Evolutionary conservation across 2,329 filamentous ascomycete species (phyloP).

Genomic region (Pyricularia sp.): DNA sequence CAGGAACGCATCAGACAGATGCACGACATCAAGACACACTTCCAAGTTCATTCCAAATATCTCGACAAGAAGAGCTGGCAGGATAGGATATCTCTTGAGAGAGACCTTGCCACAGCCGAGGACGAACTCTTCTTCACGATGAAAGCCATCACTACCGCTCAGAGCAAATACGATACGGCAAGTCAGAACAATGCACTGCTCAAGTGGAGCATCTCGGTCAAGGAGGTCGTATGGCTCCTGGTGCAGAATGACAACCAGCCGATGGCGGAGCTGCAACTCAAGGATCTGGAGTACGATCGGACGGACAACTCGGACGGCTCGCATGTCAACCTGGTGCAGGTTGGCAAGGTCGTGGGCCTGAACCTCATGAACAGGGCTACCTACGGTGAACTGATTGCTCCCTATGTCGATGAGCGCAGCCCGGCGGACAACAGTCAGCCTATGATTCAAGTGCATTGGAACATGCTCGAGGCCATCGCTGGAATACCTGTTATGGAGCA

Average conservation of each 20-base stretch:
- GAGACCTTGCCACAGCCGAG: constrained; percentile 80
- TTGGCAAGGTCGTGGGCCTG: constrained; percentile 78
- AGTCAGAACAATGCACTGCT: constrained; percentile 70
- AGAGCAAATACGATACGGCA: constrained; percentile 61
- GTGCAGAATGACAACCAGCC: constrained; percentile 81
- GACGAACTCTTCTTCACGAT: constrained; percentile 99
- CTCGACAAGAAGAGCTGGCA: constrained; percentile 88
- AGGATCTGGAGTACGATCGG: constrained; percentile 84
- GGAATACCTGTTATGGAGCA: constrained; percentile 96
- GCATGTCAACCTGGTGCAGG: constrained; percentile 84
- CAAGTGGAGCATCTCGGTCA: constrained; percentile 87
- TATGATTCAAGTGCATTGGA: constrained; percentile 93
- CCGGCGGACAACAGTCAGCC: constrained; percentile 52
- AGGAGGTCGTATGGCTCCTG: constrained; percentile 95
- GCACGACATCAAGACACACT: constrained; percentile 92
- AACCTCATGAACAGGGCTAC: constrained; percentile 85
- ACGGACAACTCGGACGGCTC: constrained; percentile 97
- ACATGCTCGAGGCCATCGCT: constrained; percentile 96
- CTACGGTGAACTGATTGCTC: constrained; percentile 92
- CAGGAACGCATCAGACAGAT: constrained; percentile 90
- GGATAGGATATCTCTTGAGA: constrained; percentile 79
- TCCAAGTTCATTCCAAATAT: constrained; percentile 83
- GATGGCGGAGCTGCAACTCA: constrained; percentile 85
- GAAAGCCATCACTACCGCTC: constrained; percentile 96
- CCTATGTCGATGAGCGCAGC: constrained; percentile 63